A percentile compares a stretch with the other conserved stretches of the same genome.
Evolutionary conservation across 805 yeast species (phyloP).

Genomic region (Jamesozyma jinghongensis): DNA sequence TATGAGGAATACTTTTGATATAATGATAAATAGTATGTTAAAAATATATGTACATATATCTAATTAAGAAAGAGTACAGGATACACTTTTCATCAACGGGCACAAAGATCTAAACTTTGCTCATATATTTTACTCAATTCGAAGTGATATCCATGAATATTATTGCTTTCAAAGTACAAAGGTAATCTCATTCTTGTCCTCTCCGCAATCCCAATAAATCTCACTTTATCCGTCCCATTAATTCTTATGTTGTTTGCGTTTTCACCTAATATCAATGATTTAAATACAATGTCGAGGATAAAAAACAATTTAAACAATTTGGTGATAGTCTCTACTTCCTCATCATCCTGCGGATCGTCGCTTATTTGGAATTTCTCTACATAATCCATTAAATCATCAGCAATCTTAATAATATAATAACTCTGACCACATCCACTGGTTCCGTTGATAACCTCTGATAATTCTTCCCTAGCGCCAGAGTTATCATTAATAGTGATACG

Average conservation of each 20-base stretch:
- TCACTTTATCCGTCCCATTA: conserved; percentile 42
- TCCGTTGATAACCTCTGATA: neutral
- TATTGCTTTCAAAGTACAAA: conserved; percentile 26
- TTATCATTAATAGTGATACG: neutral
- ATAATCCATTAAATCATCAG: conserved; percentile 62
- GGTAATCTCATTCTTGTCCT: conserved; percentile 40
- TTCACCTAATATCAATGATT: conserved; percentile 30
- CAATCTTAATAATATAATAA: conserved; percentile 50
- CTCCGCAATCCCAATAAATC: conserved; percentile 45
- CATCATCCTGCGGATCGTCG: conserved; percentile 10
- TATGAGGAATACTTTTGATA: too few species aligned
- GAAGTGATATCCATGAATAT: conserved; percentile 35
- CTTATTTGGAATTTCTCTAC: conserved; percentile 35
- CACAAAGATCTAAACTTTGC: conserved; percentile 32
- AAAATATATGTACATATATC: neutral
- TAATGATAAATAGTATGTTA: too few species aligned
- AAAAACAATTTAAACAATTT: conserved; percentile 33
- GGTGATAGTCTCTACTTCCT: conserved; percentile 25
- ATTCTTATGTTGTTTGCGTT: conserved; percentile 31
- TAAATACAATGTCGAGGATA: conserved; percentile 36
- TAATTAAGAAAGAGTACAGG: neutral
- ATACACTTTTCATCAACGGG: conserved; percentile 4
- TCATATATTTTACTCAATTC: conserved; percentile 40
- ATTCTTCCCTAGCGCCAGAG: neutral
- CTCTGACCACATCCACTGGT: conserved; percentile 46